Base-by-base conservation (phyloP, 2,329 filamentous ascomycete genomes). In the Aspergillus quadricinctus region DNA sequence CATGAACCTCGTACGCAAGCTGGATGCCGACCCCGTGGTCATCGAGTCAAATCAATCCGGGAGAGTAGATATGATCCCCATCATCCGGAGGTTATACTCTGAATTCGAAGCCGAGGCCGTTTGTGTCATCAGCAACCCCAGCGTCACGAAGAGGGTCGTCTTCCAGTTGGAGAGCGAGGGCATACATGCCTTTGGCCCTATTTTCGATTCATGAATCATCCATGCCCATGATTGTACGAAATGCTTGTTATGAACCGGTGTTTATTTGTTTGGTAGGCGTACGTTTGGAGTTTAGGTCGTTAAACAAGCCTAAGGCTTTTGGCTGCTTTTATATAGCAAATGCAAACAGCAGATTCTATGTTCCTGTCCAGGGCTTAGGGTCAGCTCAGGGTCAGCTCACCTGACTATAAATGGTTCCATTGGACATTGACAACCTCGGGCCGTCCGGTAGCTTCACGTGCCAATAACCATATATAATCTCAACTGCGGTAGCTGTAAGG, bases 71-170 rank as follows among this genome's bases (percentile, higher is more conserved):
- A 80, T 89, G 68, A 65, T 87, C 28, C 77, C 77, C 11, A 75
- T 84, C 48, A 78, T 80, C 41, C 85, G 82, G 63, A 72, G 76
- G 8, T 74, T 86, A 52, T 76, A 75, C 50, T 65, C 64, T 50
- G 71, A 80, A 31, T 76, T 76, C 27, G 61, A 73, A 0, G 80
- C 81, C 1, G 88, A 91, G 77, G 88, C 87, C 2, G 86, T 90
- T 40, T 86, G 90, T 66, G 81, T 90, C 57, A 87, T 92, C 64
- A 85, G 85, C 54, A 92, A 91, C 68, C 83, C 86, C 56, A 80
- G 74, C 55, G 80, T 90, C 35, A 90, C 88, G 19, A 80, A 80
- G 65, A 83, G 83, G 74, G 79, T 91, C 1, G 87, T 91, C 0
- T 88, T 86, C 67, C 85, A 81, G 8, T 74, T 92, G 51, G 87